Conservation (phyloP, 768 basidiomycete genomes). For the Multifurca ochricompacta region DNA sequence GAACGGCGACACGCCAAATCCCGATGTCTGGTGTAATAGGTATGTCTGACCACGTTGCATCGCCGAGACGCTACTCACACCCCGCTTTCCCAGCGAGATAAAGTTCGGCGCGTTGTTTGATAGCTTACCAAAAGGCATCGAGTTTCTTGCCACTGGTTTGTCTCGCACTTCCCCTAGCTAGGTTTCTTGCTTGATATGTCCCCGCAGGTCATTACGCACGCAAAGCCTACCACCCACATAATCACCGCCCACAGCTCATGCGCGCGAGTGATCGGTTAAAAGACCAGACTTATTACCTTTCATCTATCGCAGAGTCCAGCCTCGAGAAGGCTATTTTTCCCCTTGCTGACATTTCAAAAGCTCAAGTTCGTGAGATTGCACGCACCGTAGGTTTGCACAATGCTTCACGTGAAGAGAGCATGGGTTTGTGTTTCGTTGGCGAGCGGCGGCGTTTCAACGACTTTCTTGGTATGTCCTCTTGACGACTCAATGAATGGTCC, state of each 20-base stretch:
- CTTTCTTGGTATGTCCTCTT: slow-evolving; percentile 54
- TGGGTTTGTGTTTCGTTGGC: slow-evolving; percentile 94
- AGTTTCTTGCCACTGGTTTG: slow-evolving; percentile 80
- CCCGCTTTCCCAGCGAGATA: slow-evolving; percentile 53
- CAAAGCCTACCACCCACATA: slow-evolving; percentile 36
- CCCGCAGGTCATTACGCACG: slow-evolving; percentile 77
- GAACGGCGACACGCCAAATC: slow-evolving; percentile 78
- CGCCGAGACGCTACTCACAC: neutral
- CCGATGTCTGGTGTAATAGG: slow-evolving; percentile 91
- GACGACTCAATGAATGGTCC: neutral
- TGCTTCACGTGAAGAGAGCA: slow-evolving; percentile 73
- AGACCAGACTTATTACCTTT: slow-evolving; percentile 90
- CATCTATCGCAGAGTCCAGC: slow-evolving; percentile 60
- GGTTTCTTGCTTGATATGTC: neutral
- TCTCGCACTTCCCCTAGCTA: neutral
- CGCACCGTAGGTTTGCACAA: slow-evolving; percentile 54
- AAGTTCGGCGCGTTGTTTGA: slow-evolving; percentile 85
- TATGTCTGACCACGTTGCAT: slow-evolving; percentile 26
- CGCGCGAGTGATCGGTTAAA: slow-evolving; percentile 52
- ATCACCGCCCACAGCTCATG: slow-evolving; percentile 31
- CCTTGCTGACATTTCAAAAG: slow-evolving; percentile 57
- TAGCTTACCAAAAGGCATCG: slow-evolving; percentile 35
- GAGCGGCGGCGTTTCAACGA: slow-evolving; percentile 61
- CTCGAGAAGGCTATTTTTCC: slow-evolving; percentile 75
- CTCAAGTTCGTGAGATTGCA: slow-evolving; percentile 68